Conservation (phyloP, 2,329 filamentous ascomycete genomes). For the Diaporthe ampelina region DNA sequence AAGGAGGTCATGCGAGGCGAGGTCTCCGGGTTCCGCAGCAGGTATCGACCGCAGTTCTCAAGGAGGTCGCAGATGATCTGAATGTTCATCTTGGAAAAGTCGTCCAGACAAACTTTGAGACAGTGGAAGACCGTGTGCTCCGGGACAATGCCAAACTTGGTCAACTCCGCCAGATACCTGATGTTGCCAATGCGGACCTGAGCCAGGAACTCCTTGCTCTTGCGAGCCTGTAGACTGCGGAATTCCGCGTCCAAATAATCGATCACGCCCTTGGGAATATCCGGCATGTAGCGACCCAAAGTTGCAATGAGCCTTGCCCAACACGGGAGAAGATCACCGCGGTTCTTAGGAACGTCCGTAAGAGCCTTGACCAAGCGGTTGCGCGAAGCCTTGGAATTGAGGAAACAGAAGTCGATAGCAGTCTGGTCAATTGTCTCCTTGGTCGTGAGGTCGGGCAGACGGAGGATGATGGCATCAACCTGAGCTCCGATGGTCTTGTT, state of each 20-base stretch:
- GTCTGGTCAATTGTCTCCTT: conserved; percentile 94
- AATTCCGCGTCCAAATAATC: conserved; percentile 97
- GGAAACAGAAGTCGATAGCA: conserved; percentile 96
- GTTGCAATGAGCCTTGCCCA: conserved; percentile 96
- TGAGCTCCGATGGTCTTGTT: conserved; percentile 99
- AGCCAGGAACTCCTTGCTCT: conserved; percentile 96
- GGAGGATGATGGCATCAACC: conserved; percentile 89
- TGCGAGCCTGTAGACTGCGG: conserved; percentile 93
- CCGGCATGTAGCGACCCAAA: conserved; percentile 91
- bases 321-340: conserved; percentile 88
- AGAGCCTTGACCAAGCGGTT: conserved; percentile 94
- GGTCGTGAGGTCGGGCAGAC: conserved; percentile 90
- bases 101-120: conserved; percentile 95
- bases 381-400: conserved; percentile 97
- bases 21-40: conserved; percentile 93
- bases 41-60: conserved; percentile 95
- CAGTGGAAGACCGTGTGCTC: conserved; percentile 99
- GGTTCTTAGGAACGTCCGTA: conserved; percentile 94
- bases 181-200: conserved; percentile 95
- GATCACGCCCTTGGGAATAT: conserved; percentile 92
- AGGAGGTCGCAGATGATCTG: conserved; percentile 97
- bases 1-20: conserved; percentile 94
- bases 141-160: conserved; percentile 97
- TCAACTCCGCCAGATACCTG: conserved; percentile 96
- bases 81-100: conserved; percentile 99